phyloP scores from a whole-genome alignment of 2,329 filamentous ascomycete species.

The Claviceps humidiphila region DNA sequence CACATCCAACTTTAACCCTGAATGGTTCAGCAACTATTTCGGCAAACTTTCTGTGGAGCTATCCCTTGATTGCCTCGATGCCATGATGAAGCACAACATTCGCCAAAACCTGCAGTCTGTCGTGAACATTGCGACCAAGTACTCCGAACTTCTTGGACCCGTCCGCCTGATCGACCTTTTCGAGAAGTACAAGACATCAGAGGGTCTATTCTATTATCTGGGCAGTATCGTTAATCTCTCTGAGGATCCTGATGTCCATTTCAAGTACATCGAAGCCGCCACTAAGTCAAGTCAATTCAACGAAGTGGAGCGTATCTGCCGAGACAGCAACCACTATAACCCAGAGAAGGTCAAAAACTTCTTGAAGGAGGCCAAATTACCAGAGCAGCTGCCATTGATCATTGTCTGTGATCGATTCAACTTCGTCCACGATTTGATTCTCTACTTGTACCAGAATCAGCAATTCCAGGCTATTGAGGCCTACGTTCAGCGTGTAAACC shows the following conservation, averaged over 20 bases:
- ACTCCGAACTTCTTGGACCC: conserved; percentile 87
- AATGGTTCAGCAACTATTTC: conserved; percentile 89
- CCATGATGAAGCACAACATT: conserved; percentile 94
- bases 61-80: conserved; percentile 83
- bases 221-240: conserved; percentile 96
- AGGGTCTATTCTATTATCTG: conserved; percentile 96
- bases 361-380: conserved; percentile 85
- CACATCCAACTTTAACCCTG: conserved; percentile 73
- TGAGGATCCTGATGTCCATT: conserved; percentile 89
- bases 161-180: conserved; percentile 81
- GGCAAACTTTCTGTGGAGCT: conserved; percentile 91
- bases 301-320: conserved; percentile 93
- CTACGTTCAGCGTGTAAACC: conserved; percentile 95
- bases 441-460: conserved; percentile 97
- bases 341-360: conserved; percentile 98
- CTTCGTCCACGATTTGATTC: conserved; percentile 90
- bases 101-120: conserved; percentile 93
- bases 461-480: conserved; percentile 98
- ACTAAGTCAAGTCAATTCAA: conserved; percentile 87
- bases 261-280: conserved; percentile 98
- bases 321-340: conserved; percentile 83
- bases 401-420: conserved; percentile 99
- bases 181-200: conserved; percentile 93
- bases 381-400: conserved; percentile 89
- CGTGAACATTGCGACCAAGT: conserved; percentile 93